Evolutionary conservation across 208 protist species (phyloP).

Genomic region (Trypanosoma melophagium): DNA sequence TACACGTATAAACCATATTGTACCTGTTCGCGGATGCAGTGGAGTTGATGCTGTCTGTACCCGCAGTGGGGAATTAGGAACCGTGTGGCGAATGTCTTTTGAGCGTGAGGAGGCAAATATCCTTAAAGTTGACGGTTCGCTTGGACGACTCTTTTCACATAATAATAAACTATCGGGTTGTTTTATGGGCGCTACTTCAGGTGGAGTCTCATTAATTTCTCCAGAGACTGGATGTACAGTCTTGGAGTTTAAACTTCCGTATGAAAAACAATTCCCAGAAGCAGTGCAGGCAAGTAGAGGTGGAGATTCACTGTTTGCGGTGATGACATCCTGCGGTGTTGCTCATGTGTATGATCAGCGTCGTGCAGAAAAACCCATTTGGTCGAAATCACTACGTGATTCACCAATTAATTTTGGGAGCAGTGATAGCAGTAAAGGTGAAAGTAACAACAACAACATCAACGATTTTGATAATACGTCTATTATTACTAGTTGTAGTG

Average conservation of each 20-base stretch:
- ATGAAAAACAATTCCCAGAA: neutral
- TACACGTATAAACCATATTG: constrained; percentile 1
- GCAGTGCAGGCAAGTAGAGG: constrained; percentile 8
- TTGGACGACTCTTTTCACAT: constrained; percentile 3
- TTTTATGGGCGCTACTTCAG: constrained; percentile 5
- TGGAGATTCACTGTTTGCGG: constrained; percentile 2
- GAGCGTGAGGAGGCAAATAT: constrained; percentile 13
- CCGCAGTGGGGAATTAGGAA: constrained; percentile 9
- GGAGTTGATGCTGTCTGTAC: constrained; percentile 20
- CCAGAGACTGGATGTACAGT: constrained; percentile 3
- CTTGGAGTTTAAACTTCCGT: constrained; percentile 10
- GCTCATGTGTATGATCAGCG: constrained; percentile 26
- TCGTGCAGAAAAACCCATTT: constrained; percentile 20
- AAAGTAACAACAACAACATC: neutral
- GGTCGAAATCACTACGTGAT: constrained; percentile 1
- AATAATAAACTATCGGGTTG: neutral
- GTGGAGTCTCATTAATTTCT: constrained; percentile 12
- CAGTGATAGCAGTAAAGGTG: neutral
- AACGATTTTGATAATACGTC: neutral
- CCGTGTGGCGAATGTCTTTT: constrained; percentile 17
- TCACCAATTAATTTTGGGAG: neutral
- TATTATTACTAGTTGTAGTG: constrained; percentile 9
- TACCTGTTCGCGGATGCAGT: constrained; percentile 11
- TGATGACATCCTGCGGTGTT: constrained; percentile 13
- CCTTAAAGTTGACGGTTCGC: constrained; percentile 3